phyloP scores from a whole-genome alignment of 108 stramenopile species.

The Skeletonema menzelii region DNA sequence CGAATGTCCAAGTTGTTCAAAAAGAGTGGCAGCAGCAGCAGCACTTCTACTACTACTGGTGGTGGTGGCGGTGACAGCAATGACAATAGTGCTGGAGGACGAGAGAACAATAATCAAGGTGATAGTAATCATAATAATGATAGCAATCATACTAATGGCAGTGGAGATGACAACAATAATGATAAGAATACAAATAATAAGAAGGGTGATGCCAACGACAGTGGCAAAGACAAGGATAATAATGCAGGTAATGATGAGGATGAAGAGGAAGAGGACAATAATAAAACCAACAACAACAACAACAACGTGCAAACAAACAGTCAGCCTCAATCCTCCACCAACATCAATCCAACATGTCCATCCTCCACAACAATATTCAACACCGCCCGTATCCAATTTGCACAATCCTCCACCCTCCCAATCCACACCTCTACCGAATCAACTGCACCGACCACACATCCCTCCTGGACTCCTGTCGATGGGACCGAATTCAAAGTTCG shows the following conservation, averaged over 20 bases:
- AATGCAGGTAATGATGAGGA: neutral
- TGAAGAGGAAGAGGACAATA: neutral
- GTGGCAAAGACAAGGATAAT: neutral
- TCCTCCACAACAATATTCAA: slow-evolving; percentile 15
- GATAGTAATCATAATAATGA: neutral
- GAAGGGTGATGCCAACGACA: too few relatives aligned
- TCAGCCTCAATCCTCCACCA: neutral
- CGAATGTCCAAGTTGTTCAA: slow-evolving; percentile 6
- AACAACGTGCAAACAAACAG: neutral
- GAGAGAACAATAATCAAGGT: neutral
- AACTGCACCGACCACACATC: slow-evolving; percentile 25
- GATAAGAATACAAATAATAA: slow-evolving; percentile 17
- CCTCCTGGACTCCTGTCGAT: slow-evolving; percentile 41
- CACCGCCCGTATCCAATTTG: slow-evolving; percentile 25
- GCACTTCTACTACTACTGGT: too few relatives aligned
- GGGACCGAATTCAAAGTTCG: slow-evolving; percentile 51
- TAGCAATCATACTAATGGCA: neutral
- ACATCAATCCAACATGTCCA: neutral
- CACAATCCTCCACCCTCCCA: slow-evolving; percentile 32
- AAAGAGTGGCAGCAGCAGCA: neutral
- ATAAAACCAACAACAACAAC: too few relatives aligned
- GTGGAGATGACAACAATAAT: slow-evolving; percentile 12
- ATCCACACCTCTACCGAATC: slow-evolving; percentile 21
- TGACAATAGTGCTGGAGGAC: neutral
- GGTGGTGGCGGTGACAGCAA: neutral